Conservation (phyloP, 495 filamentous ascomycete genomes). For the Aspergillus nanangensis region DNA sequence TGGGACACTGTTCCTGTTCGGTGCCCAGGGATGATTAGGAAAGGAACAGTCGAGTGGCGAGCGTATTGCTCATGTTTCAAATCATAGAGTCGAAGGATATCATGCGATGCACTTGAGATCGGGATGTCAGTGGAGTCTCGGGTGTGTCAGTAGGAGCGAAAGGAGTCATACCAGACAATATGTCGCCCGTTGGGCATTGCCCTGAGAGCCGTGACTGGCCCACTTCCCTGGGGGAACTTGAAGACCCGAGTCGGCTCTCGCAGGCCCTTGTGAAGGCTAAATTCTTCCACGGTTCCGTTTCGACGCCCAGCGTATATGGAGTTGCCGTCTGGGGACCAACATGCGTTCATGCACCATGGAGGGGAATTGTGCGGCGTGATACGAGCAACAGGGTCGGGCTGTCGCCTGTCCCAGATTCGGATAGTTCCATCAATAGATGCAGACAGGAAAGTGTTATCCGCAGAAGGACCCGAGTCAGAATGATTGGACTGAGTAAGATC, state of each 20-base stretch:
- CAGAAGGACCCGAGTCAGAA: conserved; percentile 34
- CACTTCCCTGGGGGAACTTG: conserved; percentile 85
- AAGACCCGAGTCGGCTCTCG: conserved; percentile 73
- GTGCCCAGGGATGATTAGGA: conserved; percentile 91
- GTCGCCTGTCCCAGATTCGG: conserved; percentile 85
- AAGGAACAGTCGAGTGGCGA: conserved; percentile 81
- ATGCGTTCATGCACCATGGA: conserved; percentile 98
- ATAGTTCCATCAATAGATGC: conserved; percentile 86
- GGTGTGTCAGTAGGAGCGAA: neutral
- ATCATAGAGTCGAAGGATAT: conserved; percentile 91
- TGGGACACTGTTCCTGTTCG: conserved; percentile 84
- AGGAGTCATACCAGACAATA: conserved; percentile 68
- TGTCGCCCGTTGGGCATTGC: conserved; percentile 94
- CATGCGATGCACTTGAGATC: conserved; percentile 69
- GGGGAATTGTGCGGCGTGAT: conserved; percentile 72
- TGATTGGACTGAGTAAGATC: conserved; percentile 27
- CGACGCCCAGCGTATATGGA: conserved; percentile 89
- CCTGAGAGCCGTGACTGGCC: conserved; percentile 77
- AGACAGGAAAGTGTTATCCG: conserved; percentile 74
- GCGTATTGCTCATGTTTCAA: conserved; percentile 60
- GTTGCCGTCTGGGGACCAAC: conserved; percentile 95
- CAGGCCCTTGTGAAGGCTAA: conserved; percentile 78
- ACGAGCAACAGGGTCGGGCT: conserved; percentile 69
- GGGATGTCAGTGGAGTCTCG: conserved; percentile 4
- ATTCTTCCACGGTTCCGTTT: conserved; percentile 95